Percentiles rank a stretch among this genome's conserved stretches.
Conservation (phyloP, 371 early-diverging fungal species). For the Mortierella sp. region DNA sequence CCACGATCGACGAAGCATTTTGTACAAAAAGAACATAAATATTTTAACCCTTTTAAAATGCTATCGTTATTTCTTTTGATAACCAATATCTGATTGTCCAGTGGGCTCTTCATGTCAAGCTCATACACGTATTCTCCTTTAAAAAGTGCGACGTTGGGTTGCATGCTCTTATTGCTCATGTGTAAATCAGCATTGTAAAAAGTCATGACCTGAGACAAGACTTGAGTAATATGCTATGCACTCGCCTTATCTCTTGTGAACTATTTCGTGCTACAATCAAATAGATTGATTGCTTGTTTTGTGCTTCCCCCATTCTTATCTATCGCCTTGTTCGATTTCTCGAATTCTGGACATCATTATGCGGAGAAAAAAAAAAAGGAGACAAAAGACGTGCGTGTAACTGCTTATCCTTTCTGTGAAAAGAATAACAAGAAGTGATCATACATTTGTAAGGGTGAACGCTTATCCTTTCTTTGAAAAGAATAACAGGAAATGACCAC, state of each 20-base stretch:
- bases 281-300: constrained; percentile 3
- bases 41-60: no score
- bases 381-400: neutral
- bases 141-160: neutral
- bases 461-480: neutral
- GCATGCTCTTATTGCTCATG: constrained; percentile 1
- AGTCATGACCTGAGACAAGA: neutral
- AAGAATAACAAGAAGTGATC: neutral
- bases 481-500: neutral
- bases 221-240: neutral
- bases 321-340: neutral
- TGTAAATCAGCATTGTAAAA: neutral
- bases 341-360: neutral
- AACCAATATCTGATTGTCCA: no score
- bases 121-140: neutral
- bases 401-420: neutral
- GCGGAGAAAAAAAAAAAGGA: neutral
- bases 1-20: neutral
- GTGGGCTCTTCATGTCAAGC: no score
- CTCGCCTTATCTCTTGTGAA: neutral
- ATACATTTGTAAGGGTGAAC: neutral
- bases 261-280: constrained; percentile 1
- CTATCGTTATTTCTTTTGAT: no score
- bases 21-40: neutral
- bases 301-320: neutral